A percentile compares a stretch with the other conserved stretches of the same genome.
Evolutionary conservation across 345 rosid species (phyloP).

Genomic region (Crucihimalaya himalaica): DNA sequence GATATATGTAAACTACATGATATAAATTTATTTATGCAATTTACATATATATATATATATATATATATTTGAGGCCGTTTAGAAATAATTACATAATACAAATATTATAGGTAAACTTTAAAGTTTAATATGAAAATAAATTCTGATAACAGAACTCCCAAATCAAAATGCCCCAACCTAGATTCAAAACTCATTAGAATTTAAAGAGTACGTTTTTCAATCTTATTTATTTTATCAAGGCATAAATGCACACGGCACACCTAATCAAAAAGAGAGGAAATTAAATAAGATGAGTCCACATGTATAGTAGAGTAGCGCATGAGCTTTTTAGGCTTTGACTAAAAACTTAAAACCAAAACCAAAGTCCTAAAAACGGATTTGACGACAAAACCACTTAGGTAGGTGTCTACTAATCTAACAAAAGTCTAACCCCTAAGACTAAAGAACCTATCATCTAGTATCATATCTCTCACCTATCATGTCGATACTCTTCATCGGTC

Average conservation of each 20-base stretch:
- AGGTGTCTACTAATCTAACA: conserved; percentile 29
- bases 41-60: no score
- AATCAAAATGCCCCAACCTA: background rate
- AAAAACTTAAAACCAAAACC: conserved; percentile 14
- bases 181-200: background rate
- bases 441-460: conserved; percentile 16
- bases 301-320: conserved; percentile 37
- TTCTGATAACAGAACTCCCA: background rate
- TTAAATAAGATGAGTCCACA: conserved; percentile 20
- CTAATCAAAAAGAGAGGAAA: conserved; percentile 8
- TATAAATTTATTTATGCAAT: no score
- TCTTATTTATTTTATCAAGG: conserved; percentile 18
- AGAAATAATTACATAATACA: no score
- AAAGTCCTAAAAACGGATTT: conserved; percentile 28
- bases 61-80: no score
- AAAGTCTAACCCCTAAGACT: conserved; percentile 29
- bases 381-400: conserved; percentile 35
- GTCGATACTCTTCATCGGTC: conserved; percentile 28
- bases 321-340: conserved; percentile 42
- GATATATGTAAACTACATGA: no score
- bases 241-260: conserved; percentile 35
- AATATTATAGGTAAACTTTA: no score
- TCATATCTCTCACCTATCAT: conserved; percentile 36
- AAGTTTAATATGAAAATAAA: no score
- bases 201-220: background rate